Conservation (phyloP, 345 rosid genomes). For the Microthlaspi erraticum region DNA sequence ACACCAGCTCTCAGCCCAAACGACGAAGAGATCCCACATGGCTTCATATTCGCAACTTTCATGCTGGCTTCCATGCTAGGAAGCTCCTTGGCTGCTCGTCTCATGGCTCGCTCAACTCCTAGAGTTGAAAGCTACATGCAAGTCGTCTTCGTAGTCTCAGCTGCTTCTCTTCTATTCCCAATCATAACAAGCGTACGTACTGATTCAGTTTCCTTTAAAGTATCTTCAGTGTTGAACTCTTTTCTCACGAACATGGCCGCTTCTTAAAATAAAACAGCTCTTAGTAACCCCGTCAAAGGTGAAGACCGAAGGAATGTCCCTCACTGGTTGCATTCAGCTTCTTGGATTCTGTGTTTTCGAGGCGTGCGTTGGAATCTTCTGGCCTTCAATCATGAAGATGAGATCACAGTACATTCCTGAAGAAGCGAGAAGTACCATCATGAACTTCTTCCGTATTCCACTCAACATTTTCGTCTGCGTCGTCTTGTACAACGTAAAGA, state of each 20-base stretch:
- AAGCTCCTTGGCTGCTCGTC: constrained; percentile 85
- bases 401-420: constrained; percentile 92
- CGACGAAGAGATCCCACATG: constrained; percentile 85
- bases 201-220: neutral
- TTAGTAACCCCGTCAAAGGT: constrained; percentile 62
- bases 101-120: constrained; percentile 68
- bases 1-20: constrained; percentile 87
- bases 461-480: constrained; percentile 84
- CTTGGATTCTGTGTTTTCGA: constrained; percentile 87
- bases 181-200: constrained; percentile 67
- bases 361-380: constrained; percentile 87
- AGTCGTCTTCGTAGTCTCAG: constrained; percentile 66
- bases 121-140: constrained; percentile 92
- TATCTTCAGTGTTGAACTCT: neutral
- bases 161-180: constrained; percentile 72
- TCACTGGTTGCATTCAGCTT: constrained; percentile 70
- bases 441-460: constrained; percentile 95
- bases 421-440: constrained; percentile 94
- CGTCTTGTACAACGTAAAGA: constrained; percentile 74
- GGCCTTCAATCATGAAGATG: constrained; percentile 98
- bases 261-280: constrained; percentile 48
- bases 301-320: constrained; percentile 69
- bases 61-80: constrained; percentile 97
- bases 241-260: constrained; percentile 6
- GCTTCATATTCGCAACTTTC: constrained; percentile 88